phyloP scores from a whole-genome alignment of 78 protist species.

The Pelomyxa schiedti region DNA sequence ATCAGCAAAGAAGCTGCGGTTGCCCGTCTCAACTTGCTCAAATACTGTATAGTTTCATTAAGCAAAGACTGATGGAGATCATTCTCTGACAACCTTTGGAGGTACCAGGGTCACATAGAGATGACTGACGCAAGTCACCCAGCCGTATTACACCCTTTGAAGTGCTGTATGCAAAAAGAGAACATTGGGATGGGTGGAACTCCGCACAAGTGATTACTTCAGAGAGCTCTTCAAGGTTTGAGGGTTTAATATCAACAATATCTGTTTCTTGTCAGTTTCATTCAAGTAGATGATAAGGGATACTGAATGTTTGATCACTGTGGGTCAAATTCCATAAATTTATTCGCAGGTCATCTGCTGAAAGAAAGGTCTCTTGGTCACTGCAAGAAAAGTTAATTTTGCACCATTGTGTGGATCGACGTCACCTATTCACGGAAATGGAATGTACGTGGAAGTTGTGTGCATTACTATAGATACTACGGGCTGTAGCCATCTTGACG shows the following conservation, averaged over 20 bases:
- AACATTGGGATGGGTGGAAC: slow-evolving; percentile 82
- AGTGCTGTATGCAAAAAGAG: slow-evolving; percentile 73
- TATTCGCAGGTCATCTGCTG: slow-evolving; percentile 94
- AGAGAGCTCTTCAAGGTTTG: slow-evolving; percentile 92
- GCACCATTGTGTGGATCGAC: no score
- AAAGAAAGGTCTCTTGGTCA: slow-evolving; percentile 78
- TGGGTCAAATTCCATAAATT: slow-evolving; percentile 89
- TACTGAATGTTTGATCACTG: slow-evolving; percentile 62
- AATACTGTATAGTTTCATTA: no score
- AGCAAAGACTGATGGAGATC: no score
- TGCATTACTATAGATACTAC: slow-evolving; percentile 78
- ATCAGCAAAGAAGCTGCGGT: slow-evolving; percentile 80
- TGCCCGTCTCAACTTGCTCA: slow-evolving; percentile 15
- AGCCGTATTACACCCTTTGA: slow-evolving; percentile 57
- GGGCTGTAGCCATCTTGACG: slow-evolving; percentile 37
- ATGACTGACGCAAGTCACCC: slow-evolving; percentile 70
- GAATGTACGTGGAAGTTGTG: slow-evolving; percentile 97
- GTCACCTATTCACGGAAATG: slow-evolving; percentile 62
- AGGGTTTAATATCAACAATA: slow-evolving; percentile 94
- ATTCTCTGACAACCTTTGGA: slow-evolving; percentile 41
- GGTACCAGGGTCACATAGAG: slow-evolving; percentile 71
- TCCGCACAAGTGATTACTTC: slow-evolving; percentile 92
- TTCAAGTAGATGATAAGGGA: no score
- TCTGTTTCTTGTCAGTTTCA: no score
- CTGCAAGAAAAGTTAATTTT: no score